phyloP scores from a whole-genome alignment of 2,329 filamentous ascomycete genomes.

The Diplodia mutila region DNA sequence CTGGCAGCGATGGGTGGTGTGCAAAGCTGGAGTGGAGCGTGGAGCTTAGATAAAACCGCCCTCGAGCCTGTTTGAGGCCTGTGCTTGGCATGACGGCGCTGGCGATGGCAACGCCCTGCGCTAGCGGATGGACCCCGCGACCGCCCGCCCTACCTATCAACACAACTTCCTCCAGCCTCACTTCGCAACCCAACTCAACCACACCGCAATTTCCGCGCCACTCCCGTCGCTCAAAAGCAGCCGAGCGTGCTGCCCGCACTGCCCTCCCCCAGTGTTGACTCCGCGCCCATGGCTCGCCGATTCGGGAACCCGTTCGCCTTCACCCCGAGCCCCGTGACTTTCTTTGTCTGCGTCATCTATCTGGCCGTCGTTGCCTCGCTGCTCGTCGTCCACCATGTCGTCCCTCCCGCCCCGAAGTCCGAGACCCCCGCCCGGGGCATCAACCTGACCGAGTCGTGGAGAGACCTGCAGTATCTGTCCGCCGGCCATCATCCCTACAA shows the following conservation, averaged over 20 bases:
- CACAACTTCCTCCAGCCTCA: constrained; percentile 10
- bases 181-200: not conserved
- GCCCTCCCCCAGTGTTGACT: not conserved
- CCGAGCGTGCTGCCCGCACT: not conserved
- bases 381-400: constrained; percentile 73
- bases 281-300: constrained; percentile 28
- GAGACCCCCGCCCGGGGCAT: constrained; percentile 60
- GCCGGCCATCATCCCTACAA: constrained; percentile 85
- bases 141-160: constrained; percentile 4
- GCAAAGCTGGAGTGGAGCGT: constrained; percentile 7
- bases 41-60: constrained; percentile 13
- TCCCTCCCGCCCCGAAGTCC: constrained; percentile 56
- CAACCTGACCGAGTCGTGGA: constrained; percentile 85
- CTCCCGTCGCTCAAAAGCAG: constrained; percentile 10
- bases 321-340: constrained; percentile 76
- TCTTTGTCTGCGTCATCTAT: constrained; percentile 78
- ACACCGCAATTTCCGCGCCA: constrained; percentile 12
- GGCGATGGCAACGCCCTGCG: not conserved
- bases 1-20: constrained; percentile 1
- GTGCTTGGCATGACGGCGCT: constrained; percentile 21
- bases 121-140: constrained; percentile 22
- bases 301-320: constrained; percentile 66
- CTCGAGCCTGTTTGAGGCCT: not conserved
- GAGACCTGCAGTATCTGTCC: constrained; percentile 76
- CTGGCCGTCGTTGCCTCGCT: constrained; percentile 74